Percentiles rank a stretch among this genome's conserved stretches.
phyloP scores from a whole-genome alignment of 805 yeast genomes.

The Kuraishia molischiana region DNA sequence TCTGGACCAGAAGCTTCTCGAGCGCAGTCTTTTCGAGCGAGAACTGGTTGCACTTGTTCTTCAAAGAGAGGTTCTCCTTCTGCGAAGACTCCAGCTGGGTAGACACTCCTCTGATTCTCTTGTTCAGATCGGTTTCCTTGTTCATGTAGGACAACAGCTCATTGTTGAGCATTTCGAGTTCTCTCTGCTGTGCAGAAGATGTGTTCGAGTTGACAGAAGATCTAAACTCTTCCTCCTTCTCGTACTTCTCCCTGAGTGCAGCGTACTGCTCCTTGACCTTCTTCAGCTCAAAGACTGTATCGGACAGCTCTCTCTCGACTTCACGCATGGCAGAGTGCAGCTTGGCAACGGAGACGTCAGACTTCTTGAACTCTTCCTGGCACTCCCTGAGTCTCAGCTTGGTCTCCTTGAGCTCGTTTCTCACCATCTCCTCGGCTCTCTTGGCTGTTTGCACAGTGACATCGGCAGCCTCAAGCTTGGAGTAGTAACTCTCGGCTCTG shows the following conservation, averaged over 20 bases:
- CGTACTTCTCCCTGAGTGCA: slow-evolving; percentile 40
- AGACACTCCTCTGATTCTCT: slow-evolving; percentile 49
- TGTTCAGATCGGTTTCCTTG: slow-evolving; percentile 56
- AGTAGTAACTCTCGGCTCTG: slow-evolving; percentile 66
- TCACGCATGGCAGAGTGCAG: slow-evolving; percentile 39
- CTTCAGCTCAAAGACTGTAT: slow-evolving; percentile 43
- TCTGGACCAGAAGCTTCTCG: slow-evolving; percentile 26
- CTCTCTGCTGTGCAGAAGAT: slow-evolving; percentile 28
- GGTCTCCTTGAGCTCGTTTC: slow-evolving; percentile 43
- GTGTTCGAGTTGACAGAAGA: slow-evolving; percentile 19
- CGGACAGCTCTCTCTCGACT: slow-evolving; percentile 47
- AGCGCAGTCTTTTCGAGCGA: slow-evolving; percentile 32
- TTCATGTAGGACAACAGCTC: slow-evolving; percentile 47
- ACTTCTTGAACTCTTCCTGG: slow-evolving; percentile 41
- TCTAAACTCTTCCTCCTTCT: slow-evolving; percentile 30
- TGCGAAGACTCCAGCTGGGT: slow-evolving; percentile 50
- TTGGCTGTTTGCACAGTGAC: slow-evolving; percentile 54
- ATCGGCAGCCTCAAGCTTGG: slow-evolving; percentile 72
- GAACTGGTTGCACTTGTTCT: slow-evolving; percentile 26
- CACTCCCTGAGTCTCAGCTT: slow-evolving; percentile 33
- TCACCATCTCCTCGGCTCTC: slow-evolving; percentile 47
- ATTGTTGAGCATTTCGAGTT: slow-evolving; percentile 42
- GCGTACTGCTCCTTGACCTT: slow-evolving; percentile 37
- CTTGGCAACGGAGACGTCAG: slow-evolving; percentile 44
- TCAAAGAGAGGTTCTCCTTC: slow-evolving; percentile 30